A percentile compares a stretch with the other conserved stretches of the same genome.
phyloP scores from a whole-genome alignment of 345 rosid species.

The Brassica carinata region DNA sequence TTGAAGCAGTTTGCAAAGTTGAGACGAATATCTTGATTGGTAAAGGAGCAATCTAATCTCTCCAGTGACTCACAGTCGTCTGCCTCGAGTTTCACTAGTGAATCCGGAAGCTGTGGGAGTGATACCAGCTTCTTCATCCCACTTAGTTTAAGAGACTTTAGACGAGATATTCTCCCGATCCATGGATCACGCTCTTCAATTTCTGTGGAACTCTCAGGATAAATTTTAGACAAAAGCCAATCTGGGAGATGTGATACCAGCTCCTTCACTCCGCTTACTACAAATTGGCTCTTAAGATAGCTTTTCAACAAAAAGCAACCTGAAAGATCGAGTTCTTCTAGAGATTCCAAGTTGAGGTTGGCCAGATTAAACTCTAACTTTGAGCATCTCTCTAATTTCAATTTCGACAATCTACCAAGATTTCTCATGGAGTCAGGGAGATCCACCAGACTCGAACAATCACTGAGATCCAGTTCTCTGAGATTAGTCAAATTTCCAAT shows the following conservation, averaged over 20 bases:
- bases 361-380: neutral
- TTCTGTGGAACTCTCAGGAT: neutral
- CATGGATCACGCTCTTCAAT: neutral
- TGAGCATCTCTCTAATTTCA: neutral
- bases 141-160: neutral
- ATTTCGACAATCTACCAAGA: neutral
- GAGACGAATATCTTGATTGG: neutral
- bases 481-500: neutral
- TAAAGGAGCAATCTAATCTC: neutral
- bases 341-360: neutral
- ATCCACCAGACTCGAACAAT: neutral
- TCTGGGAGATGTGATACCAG: neutral
- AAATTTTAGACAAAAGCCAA: neutral
- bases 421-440: neutral
- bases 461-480: neutral
- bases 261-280: no score
- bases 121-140: neutral
- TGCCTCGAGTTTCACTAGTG: neutral
- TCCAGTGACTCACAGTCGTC: neutral
- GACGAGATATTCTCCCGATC: neutral
- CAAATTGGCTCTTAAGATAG: neutral
- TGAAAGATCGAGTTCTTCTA: neutral
- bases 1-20: neutral
- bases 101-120: neutral
- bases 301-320: neutral